phyloP scores from a whole-genome alignment of 2,329 filamentous ascomycete genomes.

The Fusarium marasasianum region DNA sequence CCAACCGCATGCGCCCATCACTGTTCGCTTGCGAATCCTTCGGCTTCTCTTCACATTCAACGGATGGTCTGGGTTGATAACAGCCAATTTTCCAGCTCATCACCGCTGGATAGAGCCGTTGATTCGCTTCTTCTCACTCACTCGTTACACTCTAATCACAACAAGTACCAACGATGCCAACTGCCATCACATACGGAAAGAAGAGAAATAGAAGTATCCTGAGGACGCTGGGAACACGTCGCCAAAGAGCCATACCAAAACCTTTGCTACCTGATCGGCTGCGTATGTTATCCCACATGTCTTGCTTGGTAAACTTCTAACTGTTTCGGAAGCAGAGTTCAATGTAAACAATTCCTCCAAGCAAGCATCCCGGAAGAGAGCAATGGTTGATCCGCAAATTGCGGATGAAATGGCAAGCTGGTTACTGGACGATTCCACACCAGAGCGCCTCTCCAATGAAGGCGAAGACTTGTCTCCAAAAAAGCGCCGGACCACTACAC shows the following conservation, averaged over 20 bases:
- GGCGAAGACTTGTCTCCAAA: constrained; percentile 1
- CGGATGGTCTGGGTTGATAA: neutral
- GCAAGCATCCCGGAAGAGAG: constrained; percentile 18
- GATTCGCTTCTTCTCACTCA: neutral
- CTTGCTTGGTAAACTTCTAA: neutral
- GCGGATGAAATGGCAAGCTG: constrained; percentile 46
- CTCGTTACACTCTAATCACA: neutral
- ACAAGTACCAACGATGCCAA: constrained; percentile 33
- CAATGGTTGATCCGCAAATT: constrained; percentile 1
- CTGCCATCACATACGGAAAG: constrained; percentile 44
- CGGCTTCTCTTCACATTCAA: constrained; percentile 4
- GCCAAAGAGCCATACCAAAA: constrained; percentile 33
- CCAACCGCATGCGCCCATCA: neutral
- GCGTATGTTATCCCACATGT: constrained; percentile 22
- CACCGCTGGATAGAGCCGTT: neutral
- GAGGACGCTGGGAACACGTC: constrained; percentile 41
- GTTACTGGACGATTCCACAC: constrained; percentile 41
- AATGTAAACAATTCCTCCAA: neutral
- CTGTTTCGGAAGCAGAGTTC: neutral
- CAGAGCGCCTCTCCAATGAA: constrained; percentile 2
- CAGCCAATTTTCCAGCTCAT: neutral
- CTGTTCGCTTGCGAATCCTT: neutral
- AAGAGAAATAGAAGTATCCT: constrained; percentile 44
- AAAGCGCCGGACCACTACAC: constrained; percentile 11
- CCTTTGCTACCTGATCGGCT: constrained; percentile 21